Conservation (phyloP, 2,329 filamentous ascomycete species). For the Botryotinia convoluta region DNA sequence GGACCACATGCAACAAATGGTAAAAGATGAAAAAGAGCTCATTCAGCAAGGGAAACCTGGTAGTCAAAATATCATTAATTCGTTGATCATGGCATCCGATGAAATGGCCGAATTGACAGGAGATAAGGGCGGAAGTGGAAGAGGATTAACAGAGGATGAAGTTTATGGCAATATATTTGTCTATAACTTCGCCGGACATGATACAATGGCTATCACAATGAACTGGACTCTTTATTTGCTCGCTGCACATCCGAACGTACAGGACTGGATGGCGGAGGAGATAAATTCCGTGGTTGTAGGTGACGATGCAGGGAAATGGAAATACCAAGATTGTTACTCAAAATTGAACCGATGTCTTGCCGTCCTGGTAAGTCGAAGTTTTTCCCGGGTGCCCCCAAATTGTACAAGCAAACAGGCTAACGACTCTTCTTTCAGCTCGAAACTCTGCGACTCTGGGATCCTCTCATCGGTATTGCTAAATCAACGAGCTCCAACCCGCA, state of each 20-base stretch:
- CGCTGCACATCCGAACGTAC: constrained; percentile 25
- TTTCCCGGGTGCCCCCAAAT: too few species aligned
- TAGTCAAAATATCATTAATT: background rate
- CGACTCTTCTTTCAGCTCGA: too few species aligned
- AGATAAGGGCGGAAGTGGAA: background rate
- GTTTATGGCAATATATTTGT: constrained; percentile 39
- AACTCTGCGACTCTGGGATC: background rate
- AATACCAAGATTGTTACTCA: constrained; percentile 42
- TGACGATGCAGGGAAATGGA: too few species aligned
- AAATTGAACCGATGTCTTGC: constrained; percentile 43
- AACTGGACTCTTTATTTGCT: constrained; percentile 34
- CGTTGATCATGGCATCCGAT: background rate
- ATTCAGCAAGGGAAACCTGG: background rate
- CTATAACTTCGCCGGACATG: constrained; percentile 38
- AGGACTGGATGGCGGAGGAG: constrained; percentile 32
- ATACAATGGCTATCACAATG: constrained; percentile 37
- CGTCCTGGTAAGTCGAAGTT: constrained; percentile 39
- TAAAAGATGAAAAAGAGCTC: background rate
- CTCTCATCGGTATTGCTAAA: background rate
- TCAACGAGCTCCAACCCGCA: background rate
- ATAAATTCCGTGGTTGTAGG: constrained; percentile 32
- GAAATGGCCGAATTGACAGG: background rate
- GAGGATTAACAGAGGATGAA: constrained; percentile 37
- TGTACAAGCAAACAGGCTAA: too few species aligned
- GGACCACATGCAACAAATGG: too few species aligned